Conservation (phyloP, 192 early-diverging fungal genomes). For the Cetraspora pellucida region DNA sequence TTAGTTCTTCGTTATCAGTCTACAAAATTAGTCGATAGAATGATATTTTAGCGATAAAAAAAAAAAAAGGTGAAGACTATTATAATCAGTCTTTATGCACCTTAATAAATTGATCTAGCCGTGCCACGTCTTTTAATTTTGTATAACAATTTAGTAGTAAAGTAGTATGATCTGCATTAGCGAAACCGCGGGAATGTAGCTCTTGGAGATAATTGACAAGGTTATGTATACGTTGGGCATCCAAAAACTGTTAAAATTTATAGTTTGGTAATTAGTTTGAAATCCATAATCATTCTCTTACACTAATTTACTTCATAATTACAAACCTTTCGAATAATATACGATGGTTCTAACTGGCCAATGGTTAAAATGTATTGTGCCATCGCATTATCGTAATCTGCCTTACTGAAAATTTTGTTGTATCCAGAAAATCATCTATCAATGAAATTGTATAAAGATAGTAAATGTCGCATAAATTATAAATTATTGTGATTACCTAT, state of each 20-base stretch:
- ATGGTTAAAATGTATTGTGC: slow-evolving; percentile 91
- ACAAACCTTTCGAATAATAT: slow-evolving; percentile 85
- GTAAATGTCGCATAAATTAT: not conserved
- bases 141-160: slow-evolving; percentile 97
- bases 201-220: slow-evolving; percentile 88
- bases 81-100: slow-evolving; percentile 21
- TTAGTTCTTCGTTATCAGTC: slow-evolving; percentile 75
- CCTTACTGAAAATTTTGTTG: slow-evolving; percentile 48
- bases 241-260: slow-evolving; percentile 37
- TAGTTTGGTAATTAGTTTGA: not conserved
- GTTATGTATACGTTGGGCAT: slow-evolving; percentile 91
- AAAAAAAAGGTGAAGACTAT: not conserved
- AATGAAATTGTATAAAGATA: too few relatives aligned
- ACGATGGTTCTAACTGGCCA: slow-evolving; percentile 91
- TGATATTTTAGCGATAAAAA: not conserved
- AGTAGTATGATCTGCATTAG: slow-evolving; percentile 95
- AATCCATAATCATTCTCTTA: not conserved
- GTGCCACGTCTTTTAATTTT: slow-evolving; percentile 83
- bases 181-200: slow-evolving; percentile 82
- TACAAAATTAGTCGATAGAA: slow-evolving; percentile 20
- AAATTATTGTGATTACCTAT: slow-evolving; percentile 42
- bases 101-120: slow-evolving; percentile 90
- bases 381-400: slow-evolving; percentile 90
- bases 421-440: not conserved
- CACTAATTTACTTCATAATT: not conserved